Base-by-base conservation (phyloP, 2,329 filamentous ascomycete species). In the Xenoacremonium recifei region DNA sequence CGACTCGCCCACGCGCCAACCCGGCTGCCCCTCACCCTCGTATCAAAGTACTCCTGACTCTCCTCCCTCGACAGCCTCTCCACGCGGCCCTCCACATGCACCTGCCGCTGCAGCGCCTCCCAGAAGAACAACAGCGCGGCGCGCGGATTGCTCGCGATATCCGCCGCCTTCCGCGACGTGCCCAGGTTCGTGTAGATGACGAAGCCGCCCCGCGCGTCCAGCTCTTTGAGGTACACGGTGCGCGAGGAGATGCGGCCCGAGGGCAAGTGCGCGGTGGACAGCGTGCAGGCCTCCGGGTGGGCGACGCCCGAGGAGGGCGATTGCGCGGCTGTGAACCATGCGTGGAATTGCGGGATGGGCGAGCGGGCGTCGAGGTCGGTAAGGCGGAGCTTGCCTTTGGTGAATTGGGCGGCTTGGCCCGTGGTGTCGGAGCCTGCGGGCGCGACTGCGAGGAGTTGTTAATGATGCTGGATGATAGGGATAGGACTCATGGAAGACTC, bases 101-200 rank as follows among this genome's bases (percentile, higher is more conserved):
- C 89, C 73, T 97, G 93, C 6, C 92, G 75, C 72, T 99, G 91
- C 45, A 93, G 66, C 40, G 81, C 75, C 53, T 84, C 79, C 93
- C 93, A 99, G 82, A 84, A 90, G 65, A 99, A 99, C 5, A 89
- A 89, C 56, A 99, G 72, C 35, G 83, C 82, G 0, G 88, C 92
- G 69, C 86, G 85, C 20, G 79, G 78, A 65, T 97, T 99, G 4
- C 68, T 75, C 17, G 71, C 75, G 6, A 93, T 69, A 62, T 96
- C 89, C 37, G 68, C 60, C 1, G 83, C 79, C 70, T 85, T 81
- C 57, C 76, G 70, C 45, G 82, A 88, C 0, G 87, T 93, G 46
- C 82, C 90, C 72, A 91, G 92, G 67, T 99, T 99, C 60, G 82
- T 87, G 75, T 97, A 99, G 36, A 99, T 76, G 32, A 97, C 89